Percentiles rank a stretch among this genome's conserved stretches.
Evolutionary conservation across 2,329 filamentous ascomycete genomes (phyloP).

Genomic region (Fusarium citri): DNA sequence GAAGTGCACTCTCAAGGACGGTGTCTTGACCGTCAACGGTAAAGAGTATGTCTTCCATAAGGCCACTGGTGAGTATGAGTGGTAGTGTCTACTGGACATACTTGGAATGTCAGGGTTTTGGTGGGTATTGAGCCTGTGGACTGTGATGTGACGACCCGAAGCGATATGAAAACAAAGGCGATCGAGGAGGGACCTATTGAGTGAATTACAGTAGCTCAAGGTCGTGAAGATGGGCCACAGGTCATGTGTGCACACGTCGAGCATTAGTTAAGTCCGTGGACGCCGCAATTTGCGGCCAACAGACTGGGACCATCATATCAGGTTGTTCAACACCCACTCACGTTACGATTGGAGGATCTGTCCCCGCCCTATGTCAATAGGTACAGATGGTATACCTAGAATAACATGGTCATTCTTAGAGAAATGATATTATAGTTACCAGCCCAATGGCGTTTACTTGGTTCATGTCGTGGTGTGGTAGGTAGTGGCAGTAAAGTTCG

Average conservation of each 20-base stretch:
- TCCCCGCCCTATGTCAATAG: slow-evolving; percentile 18
- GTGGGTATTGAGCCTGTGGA: slow-evolving; percentile 9
- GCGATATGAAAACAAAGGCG: slow-evolving; percentile 31
- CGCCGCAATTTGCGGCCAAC: slow-evolving; percentile 40
- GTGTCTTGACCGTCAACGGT: slow-evolving; percentile 90
- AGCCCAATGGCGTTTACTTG: not conserved
- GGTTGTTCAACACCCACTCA: slow-evolving; percentile 19
- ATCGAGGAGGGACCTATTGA: not conserved
- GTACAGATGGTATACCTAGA: slow-evolving; percentile 19
- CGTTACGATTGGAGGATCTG: slow-evolving; percentile 9
- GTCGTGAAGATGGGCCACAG: slow-evolving; percentile 17
- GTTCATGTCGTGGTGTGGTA: not conserved
- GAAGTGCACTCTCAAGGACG: slow-evolving; percentile 99
- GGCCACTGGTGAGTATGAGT: slow-evolving; percentile 96
- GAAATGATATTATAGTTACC: slow-evolving; percentile 3
- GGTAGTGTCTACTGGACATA: slow-evolving; percentile 65
- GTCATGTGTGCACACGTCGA: slow-evolving; percentile 24
- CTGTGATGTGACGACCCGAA: not conserved
- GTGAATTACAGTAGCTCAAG: slow-evolving; percentile 9
- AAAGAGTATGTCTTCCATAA: slow-evolving; percentile 99
- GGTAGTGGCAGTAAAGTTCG: not conserved
- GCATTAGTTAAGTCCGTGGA: slow-evolving; percentile 23
- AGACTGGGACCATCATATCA: slow-evolving; percentile 36
- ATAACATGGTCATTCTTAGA: slow-evolving; percentile 7
- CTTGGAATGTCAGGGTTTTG: slow-evolving; percentile 8